Evolutionary conservation across 495 filamentous ascomycete species (phyloP).

Genomic region (Neurospora sp.): DNA sequence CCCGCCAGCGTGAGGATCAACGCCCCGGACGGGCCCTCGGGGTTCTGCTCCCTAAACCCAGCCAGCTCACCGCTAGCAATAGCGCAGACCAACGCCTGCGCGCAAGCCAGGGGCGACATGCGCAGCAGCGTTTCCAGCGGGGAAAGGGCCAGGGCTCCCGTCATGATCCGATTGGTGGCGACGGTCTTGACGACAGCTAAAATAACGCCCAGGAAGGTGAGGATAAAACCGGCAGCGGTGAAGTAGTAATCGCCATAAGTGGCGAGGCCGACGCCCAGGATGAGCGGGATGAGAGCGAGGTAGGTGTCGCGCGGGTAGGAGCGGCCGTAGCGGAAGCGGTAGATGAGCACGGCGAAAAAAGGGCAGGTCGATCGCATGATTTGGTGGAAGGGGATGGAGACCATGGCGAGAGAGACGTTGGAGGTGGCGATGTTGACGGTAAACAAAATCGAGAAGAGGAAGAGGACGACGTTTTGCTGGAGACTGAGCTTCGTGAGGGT

Average conservation of each 20-base stretch:
- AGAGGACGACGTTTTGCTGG: slow-evolving; percentile 35
- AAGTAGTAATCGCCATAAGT: slow-evolving; percentile 51
- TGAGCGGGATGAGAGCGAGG: slow-evolving; percentile 44
- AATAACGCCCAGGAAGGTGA: slow-evolving; percentile 44
- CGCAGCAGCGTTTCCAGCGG: slow-evolving; percentile 44
- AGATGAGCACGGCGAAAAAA: slow-evolving; percentile 45
- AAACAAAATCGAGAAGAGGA: slow-evolving; percentile 45
- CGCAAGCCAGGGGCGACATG: slow-evolving; percentile 45
- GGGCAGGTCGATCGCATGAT: slow-evolving; percentile 48
- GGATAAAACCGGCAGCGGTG: slow-evolving; percentile 39
- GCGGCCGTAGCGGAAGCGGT: slow-evolving; percentile 37
- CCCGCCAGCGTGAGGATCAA: slow-evolving; percentile 22
- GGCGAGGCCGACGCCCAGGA: slow-evolving; percentile 45
- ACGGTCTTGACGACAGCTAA: slow-evolving; percentile 48
- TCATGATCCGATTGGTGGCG: slow-evolving; percentile 47
- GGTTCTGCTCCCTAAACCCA: slow-evolving; percentile 10
- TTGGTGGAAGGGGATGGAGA: slow-evolving; percentile 50
- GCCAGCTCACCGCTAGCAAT: slow-evolving; percentile 36
- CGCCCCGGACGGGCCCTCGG: slow-evolving; percentile 6
- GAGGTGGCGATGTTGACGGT: slow-evolving; percentile 51
- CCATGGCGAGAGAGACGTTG: slow-evolving; percentile 44
- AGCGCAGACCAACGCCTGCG: slow-evolving; percentile 41
- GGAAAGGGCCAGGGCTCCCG: slow-evolving; percentile 37
- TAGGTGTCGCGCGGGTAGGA: slow-evolving; percentile 41
- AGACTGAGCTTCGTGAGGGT: slow-evolving; percentile 33